A percentile compares a stretch with the other conserved stretches of the same genome.
Conservation (phyloP, 306 rosid species). For the Ceratonia siliqua region DNA sequence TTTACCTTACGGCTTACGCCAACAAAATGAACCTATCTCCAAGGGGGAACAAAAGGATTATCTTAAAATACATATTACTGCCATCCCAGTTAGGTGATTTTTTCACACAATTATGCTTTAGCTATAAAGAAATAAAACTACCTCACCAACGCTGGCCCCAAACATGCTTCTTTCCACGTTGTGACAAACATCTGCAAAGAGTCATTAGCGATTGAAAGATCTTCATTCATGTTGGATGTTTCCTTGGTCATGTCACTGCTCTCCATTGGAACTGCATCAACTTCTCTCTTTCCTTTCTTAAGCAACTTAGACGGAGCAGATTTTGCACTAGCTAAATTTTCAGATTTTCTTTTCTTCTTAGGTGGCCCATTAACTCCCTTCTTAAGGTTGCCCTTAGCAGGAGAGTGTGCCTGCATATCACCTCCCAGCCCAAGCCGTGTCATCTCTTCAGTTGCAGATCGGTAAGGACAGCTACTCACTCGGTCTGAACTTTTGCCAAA, state of each 20-base stretch:
- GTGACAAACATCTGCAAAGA: slow-evolving; percentile 64
- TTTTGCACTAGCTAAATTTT: slow-evolving; percentile 24
- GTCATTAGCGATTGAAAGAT: slow-evolving; percentile 46
- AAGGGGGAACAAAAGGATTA: neutral
- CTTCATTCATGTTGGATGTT: slow-evolving; percentile 7
- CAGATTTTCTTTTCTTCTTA: slow-evolving; percentile 47
- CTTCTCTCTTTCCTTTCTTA: slow-evolving; percentile 39
- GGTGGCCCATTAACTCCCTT: slow-evolving; percentile 36
- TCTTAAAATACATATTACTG: neutral
- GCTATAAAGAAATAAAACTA: slow-evolving; percentile 37
- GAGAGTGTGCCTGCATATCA: slow-evolving; percentile 39
- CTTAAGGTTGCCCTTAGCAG: slow-evolving; percentile 40
- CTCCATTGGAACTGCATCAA: slow-evolving; percentile 22
- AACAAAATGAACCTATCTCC: slow-evolving; percentile 18
- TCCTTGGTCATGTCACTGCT: slow-evolving; percentile 26
- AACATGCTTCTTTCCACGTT: slow-evolving; percentile 84
- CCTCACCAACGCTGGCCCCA: slow-evolving; percentile 52
- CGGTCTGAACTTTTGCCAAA: slow-evolving; percentile 53
- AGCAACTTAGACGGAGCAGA: slow-evolving; percentile 36
- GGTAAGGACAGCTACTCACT: slow-evolving; percentile 84
- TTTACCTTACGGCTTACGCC: neutral
- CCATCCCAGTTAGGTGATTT: slow-evolving; percentile 2
- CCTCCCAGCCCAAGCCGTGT: slow-evolving; percentile 60
- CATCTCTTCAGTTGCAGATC: slow-evolving; percentile 81
- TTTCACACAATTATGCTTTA: neutral